Conservation (phyloP, 1,139 yeast species). For the Yamadazyma aaseri region DNA sequence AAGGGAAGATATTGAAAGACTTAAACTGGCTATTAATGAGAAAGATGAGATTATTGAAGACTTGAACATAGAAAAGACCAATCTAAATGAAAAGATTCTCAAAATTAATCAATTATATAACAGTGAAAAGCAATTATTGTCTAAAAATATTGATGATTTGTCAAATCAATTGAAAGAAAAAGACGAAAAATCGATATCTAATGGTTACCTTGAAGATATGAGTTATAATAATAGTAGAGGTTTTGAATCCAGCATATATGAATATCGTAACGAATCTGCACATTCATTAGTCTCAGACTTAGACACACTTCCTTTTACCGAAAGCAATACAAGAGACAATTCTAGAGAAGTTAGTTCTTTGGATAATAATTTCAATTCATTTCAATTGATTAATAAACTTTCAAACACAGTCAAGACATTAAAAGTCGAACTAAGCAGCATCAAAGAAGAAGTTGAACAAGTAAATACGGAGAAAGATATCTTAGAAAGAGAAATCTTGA, state of each 20-base stretch:
- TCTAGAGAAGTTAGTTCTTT: neutral
- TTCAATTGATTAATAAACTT: conserved; percentile 71
- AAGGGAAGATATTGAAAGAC: conserved; percentile 30
- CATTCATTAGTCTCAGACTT: neutral
- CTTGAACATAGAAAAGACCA: conserved; percentile 4
- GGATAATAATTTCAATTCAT: conserved; percentile 6
- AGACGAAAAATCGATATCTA: neutral
- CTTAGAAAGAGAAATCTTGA: conserved; percentile 65
- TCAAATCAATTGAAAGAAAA: conserved; percentile 14
- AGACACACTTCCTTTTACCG: neutral
- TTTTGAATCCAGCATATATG: neutral
- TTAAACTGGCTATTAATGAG: conserved; percentile 16
- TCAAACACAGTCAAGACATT: conserved; percentile 73
- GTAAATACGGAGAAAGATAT: conserved; percentile 59
- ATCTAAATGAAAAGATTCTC: conserved; percentile 10
- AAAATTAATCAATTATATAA: conserved; percentile 23
- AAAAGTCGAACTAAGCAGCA: conserved; percentile 70
- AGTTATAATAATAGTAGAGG: neutral
- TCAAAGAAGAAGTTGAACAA: conserved; percentile 60
- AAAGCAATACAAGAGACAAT: neutral
- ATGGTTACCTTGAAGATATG: neutral
- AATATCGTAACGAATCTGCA: neutral
- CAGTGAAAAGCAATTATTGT: conserved; percentile 29
- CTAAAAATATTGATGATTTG: conserved; percentile 26
- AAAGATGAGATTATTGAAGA: conserved; percentile 5